Conservation (phyloP, 495 filamentous ascomycete species). For the Neurospora tetraspora region DNA sequence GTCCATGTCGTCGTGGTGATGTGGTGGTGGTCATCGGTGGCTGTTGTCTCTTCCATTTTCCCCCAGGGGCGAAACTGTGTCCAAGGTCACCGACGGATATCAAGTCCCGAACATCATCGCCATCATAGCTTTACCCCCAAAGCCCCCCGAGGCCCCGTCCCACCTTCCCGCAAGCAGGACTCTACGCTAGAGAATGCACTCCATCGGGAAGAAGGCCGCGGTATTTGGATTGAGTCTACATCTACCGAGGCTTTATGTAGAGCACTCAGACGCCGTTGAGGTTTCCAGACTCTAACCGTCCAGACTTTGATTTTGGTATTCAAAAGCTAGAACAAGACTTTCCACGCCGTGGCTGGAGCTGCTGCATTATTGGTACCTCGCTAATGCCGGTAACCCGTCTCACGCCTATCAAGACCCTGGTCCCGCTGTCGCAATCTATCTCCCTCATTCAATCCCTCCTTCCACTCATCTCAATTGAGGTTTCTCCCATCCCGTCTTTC, state of each 20-base stretch:
- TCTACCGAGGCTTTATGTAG: background rate
- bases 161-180: background rate
- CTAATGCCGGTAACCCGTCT: background rate
- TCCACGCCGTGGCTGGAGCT: background rate
- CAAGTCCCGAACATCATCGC: background rate
- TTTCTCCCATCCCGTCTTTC: background rate
- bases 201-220: background rate
- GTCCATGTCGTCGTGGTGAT: background rate
- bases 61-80: background rate
- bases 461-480: background rate
- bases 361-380: background rate
- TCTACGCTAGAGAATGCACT: background rate
- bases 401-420: background rate
- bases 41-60: no score
- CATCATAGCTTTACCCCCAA: background rate
- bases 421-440: background rate
- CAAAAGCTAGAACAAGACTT: background rate
- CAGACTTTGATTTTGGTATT: background rate
- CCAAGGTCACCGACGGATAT: background rate
- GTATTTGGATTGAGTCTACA: background rate
- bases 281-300: background rate
- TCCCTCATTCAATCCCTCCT: background rate
- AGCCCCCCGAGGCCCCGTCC: background rate
- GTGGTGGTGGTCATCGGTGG: no score
- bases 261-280: background rate